A percentile compares a stretch with the other conserved stretches of the same genome.
Evolutionary conservation across 2,329 filamentous ascomycete genomes (phyloP).

Genomic region (Cladophialophora exuberans): DNA sequence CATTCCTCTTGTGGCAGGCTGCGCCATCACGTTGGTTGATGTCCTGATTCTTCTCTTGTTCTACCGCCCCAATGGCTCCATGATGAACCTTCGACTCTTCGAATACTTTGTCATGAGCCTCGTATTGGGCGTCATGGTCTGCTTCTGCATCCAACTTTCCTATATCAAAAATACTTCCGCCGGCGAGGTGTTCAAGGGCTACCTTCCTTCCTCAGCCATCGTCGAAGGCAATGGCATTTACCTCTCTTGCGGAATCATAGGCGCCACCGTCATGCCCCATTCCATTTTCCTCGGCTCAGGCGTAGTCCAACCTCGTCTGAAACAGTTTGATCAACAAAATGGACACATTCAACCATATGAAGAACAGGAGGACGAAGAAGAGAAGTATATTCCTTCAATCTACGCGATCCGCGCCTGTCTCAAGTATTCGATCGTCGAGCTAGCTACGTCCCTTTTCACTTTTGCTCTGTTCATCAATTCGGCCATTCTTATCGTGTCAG

Average conservation of each 20-base stretch:
- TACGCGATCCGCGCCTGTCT: slow-evolving; percentile 74
- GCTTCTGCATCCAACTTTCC: slow-evolving; percentile 61
- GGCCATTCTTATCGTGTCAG: slow-evolving; percentile 79
- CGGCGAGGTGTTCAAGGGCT: slow-evolving; percentile 58
- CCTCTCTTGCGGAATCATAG: slow-evolving; percentile 57
- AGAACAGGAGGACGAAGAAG: slow-evolving; percentile 48
- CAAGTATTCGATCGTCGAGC: slow-evolving; percentile 72
- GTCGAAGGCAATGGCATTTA: slow-evolving; percentile 58
- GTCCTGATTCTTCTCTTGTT: slow-evolving; percentile 61
- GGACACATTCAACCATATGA: slow-evolving; percentile 34
- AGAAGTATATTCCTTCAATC: slow-evolving; percentile 71
- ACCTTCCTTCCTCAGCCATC: slow-evolving; percentile 57
- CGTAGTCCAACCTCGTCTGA: slow-evolving; percentile 58
- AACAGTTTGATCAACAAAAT: slow-evolving; percentile 50
- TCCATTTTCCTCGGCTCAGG: slow-evolving; percentile 61
- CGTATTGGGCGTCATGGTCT: slow-evolving; percentile 59
- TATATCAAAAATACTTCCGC: slow-evolving; percentile 54
- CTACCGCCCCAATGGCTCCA: slow-evolving; percentile 56
- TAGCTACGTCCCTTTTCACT: slow-evolving; percentile 73
- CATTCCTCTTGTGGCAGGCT: slow-evolving; percentile 59
- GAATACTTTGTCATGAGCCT: slow-evolving; percentile 59
- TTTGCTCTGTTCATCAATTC: slow-evolving; percentile 86
- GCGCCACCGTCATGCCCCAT: slow-evolving; percentile 63
- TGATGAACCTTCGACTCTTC: slow-evolving; percentile 56
- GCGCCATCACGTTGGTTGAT: slow-evolving; percentile 60